A percentile compares a stretch with the other conserved stretches of the same genome.
These are phyloP conservation scores for Fusarium goolgardi DNA, from an alignment of 2,329 filamentous ascomycete genomes.

Conservation along the genomic window DNA sequence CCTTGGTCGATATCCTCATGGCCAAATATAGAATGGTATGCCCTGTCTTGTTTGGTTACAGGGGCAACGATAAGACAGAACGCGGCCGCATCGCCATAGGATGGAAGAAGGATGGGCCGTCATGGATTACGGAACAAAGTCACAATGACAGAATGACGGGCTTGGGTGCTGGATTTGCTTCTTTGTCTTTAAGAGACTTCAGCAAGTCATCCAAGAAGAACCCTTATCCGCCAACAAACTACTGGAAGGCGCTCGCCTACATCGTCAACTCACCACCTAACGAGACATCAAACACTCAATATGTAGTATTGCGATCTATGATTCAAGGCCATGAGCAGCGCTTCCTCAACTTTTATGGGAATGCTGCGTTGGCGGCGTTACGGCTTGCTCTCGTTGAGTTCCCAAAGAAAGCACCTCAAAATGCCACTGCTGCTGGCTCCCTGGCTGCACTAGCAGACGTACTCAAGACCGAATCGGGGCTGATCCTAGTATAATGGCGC, in stretches of 20 bases:
- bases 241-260: constrained; percentile 82
- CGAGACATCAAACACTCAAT: constrained; percentile 78
- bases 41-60: constrained; percentile 86
- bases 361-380: constrained; percentile 77
- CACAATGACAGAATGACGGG: constrained; percentile 88
- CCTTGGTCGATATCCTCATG: constrained; percentile 85
- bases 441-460: constrained; percentile 66
- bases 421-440: constrained; percentile 62
- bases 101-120: constrained; percentile 73
- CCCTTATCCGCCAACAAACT: constrained; percentile 81
- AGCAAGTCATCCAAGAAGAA: constrained; percentile 74
- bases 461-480: constrained; percentile 62
- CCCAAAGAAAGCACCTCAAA: constrained; percentile 64
- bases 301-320: constrained; percentile 76
- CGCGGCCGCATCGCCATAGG: constrained; percentile 75
- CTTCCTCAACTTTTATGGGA: constrained; percentile 85
- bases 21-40: constrained; percentile 84
- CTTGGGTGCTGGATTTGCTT: constrained; percentile 84
- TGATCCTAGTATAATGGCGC: constrained; percentile 57
- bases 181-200: constrained; percentile 86
- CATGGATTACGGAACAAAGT: constrained; percentile 74
- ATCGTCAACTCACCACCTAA: constrained; percentile 79
- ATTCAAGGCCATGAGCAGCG: constrained; percentile 78
- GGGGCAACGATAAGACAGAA: constrained; percentile 78
- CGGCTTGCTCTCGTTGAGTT: constrained; percentile 79